phyloP scores from a whole-genome alignment of 139 green algal genomes.

The Spirogloea muscicola region DNA sequence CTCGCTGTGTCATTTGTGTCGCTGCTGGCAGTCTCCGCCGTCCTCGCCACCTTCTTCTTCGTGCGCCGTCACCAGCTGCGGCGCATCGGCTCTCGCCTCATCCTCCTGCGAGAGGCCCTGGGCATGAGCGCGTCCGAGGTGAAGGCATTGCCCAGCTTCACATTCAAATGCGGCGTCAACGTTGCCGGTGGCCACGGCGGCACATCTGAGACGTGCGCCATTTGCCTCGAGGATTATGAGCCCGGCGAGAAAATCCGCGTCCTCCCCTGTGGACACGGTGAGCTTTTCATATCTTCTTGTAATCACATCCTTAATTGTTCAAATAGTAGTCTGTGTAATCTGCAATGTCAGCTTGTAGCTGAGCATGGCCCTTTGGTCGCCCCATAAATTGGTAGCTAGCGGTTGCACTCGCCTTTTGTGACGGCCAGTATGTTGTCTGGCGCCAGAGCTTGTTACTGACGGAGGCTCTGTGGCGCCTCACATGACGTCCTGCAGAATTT shows the following conservation, averaged over 20 bases:
- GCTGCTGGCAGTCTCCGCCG: slow-evolving; percentile 33
- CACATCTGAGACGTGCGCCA: slow-evolving; percentile 32
- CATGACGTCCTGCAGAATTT: slow-evolving; percentile 44
- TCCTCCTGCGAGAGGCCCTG: background rate
- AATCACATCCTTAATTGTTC: too few relatives aligned
- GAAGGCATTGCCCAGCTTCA: slow-evolving; percentile 32
- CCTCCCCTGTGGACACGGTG: slow-evolving; percentile 49
- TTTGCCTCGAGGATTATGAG: slow-evolving; percentile 55
- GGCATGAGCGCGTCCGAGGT: slow-evolving; percentile 35
- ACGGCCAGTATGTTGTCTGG: too few relatives aligned
- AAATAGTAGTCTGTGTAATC: too few relatives aligned
- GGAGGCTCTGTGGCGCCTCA: too few relatives aligned
- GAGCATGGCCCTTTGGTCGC: too few relatives aligned
- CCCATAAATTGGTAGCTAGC: too few relatives aligned
- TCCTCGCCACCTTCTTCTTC: slow-evolving; percentile 46
- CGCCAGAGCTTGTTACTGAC: too few relatives aligned
- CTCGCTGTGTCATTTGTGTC: slow-evolving; percentile 44
- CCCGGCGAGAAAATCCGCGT: slow-evolving; percentile 42
- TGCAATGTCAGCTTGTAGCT: too few relatives aligned
- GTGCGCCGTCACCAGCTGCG: slow-evolving; percentile 30
- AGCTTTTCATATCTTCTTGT: slow-evolving; percentile 24
- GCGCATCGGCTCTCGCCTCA: slow-evolving; percentile 1
- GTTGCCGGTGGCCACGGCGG: background rate
- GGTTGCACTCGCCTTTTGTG: too few relatives aligned
- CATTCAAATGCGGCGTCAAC: too few relatives aligned